Base-by-base conservation (phyloP, 257 asterid genomes). In the Jaltomata sinuosa region DNA sequence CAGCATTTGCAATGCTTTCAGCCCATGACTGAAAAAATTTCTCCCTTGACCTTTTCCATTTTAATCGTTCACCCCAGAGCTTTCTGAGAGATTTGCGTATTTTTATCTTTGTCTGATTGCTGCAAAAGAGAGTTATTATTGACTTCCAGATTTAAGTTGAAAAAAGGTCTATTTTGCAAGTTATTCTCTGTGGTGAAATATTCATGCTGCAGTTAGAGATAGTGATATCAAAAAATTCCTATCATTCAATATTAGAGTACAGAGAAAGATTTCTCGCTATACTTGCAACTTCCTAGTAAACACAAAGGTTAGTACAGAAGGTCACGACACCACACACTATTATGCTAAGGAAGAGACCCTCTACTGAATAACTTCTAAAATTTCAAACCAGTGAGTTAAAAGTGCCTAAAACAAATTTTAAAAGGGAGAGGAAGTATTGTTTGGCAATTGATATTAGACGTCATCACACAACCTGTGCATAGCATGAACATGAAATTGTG, bases 1-100 rank as follows among this genome's bases (percentile, higher is more conserved):
- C 98, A 88, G 97, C 97, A 45, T 62, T 83, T 54, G 98, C 98
- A 52, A 96, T 92, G 88, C 91, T 91, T 83, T 90, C 91, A 65
- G 90, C 90, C 99, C 99, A 96, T 42, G 86, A 88, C 50, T 85
- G 90, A 84, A 94, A 36, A 67, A 96, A 83, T 61, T 89, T 90
- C 85, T 92, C 97, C 87, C 92, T 87, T 11, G 93, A 86, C 84
- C 98, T 91, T 85, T 88, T 96, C 95, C 93, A 89, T 80, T 87
- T 89, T 87, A 94, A 91, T 61, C 99, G 98, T 83, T 90, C 61
- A 27, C 84, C 91, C 98, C 98, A 96, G 54, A 94, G 62, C 78
- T 87, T 90, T 76, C 83, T 90, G 29, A 89, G 93, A 40, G 98
- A 88, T 32, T 85, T 62, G 31, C 94, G 84, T 86, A 96, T 96